Evolutionary conservation across 768 basidiomycete genomes (phyloP), one percentile per base, ranked within the genome.

Genomic region (Tulasnella sp.): DNA sequence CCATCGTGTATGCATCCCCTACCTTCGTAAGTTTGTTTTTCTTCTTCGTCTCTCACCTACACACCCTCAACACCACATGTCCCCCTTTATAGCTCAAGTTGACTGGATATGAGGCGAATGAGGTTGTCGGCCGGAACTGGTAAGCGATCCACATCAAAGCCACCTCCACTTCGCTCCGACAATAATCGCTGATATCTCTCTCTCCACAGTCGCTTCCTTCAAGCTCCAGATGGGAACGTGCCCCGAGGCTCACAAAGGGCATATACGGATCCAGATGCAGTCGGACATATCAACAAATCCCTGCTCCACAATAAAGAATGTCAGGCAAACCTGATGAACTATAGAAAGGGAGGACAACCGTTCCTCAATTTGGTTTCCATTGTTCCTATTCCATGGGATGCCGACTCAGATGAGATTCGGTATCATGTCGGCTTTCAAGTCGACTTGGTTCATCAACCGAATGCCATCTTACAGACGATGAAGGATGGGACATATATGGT

Each of bases 361-460:
- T 98, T 98, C 65, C 78, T 86, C 66, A 99, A 98, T 62, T 78
- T 93, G 51, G 79, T 98, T 56, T 85, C 85, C 20, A 75, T 96
- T 59, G 84, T 98, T 32, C 93, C 95, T 15, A 74, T 96, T 53
- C 63, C 71, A 0, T 87, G 82, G 6, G 85, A 77, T 16, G 66
- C 56, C 56, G 72, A 77, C 37, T 81, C 79, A 32, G 76, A 78
- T 48, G 82, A 92, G 39, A 72, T 86, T 34, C 79, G 77, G 7
- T 93, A 83, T 62, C 83, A 87, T 59, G 81, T 99, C 45, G 95
- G 95, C 0, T 98, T 99, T 71, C 91, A 99, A 66, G 84, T 95
- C 49, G 89, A 96, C 65, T 70, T 99, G 43, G 79, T 79, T 15
- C 78, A 83, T 59, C 89, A 92, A 66, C 90, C 89, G 2, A 78